Evolutionary conservation across 306 rosid genomes (phyloP), one percentile per base, ranked within the genome.

Genomic region (Hylodesmum podocarpum): DNA sequence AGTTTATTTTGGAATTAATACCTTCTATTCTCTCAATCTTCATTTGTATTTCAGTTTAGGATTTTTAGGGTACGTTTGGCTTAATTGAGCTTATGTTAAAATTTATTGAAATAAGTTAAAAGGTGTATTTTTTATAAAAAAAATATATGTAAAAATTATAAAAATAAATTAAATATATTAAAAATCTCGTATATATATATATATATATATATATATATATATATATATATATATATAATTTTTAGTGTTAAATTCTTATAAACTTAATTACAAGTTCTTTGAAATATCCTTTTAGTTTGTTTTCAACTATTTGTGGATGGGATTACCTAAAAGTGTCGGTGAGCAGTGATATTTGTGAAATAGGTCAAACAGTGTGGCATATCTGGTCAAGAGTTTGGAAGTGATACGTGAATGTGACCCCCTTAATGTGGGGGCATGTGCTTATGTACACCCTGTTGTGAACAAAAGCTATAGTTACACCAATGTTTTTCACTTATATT

Each of bases 301-400:
- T 24, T 24, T 24, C 4, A n/a, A n/a, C n/a, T n/a, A n/a, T n/a
- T n/a, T n/a, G 18, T 55, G 63, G 51, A 19, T 16, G 24, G 49
- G 22, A 65, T 31, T 31, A 8, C 44, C 34, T 16, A 16, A 8
- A n/a, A 50, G 57, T 57, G 87, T 79, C 76, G 84, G 84, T 75
- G 72, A 69, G 79, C 8, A 64, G 22, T 43, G 53, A 59, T 37
- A 39, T 49, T 54, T 43, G 63, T 16, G 18, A 47, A 66, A 51
- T 18, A 53, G 83, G 84, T 65, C 84, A 87, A 81, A 81, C 39
- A 71, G 28, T 24, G 15, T 19, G 81, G 18, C 70, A 1, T n/a
- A 70, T 46, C 11, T 73, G 69, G 64, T 80, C 69, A 50, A 36
- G 14, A 34, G 66, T 69, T 40, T 57, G 22, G 63, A 70, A 51